Base-by-base conservation (phyloP, 768 basidiomycete species). In the Leccinum subgranulosum region DNA sequence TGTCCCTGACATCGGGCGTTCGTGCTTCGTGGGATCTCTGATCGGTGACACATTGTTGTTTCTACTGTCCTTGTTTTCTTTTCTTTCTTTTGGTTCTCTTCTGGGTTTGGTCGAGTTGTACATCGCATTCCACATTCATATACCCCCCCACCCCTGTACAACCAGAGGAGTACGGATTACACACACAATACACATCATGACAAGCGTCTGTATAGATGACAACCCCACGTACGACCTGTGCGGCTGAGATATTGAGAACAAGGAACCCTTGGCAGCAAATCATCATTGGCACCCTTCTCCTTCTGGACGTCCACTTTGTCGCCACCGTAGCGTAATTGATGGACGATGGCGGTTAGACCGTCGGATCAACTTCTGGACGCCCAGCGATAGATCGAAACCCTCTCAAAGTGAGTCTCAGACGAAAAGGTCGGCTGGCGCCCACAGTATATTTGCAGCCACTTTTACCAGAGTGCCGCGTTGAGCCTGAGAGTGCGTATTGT, bases 11-110 rank as follows among this genome's bases (percentile, higher is more conserved):
- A 0, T 56, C 55, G 0, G 68, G 58, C 48, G 51, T 69, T 2
- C 45, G 31, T 2, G 64, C 68, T 11, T 53, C 60, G 3, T 71
- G 70, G 70, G 60, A 58, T 36, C 34, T 71, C 5, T 71, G 59
- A 62, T 50, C 11, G 11, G 19, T 6, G 31, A 49, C 34, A 31
- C 19, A 11, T 48, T 29, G 17, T 47, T 52, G 36, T 14, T 12
- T 21, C 45, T 12, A 14, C 21, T 3, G 5, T 43, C 29, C 31
- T 21, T 31, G n/a, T 49, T 14, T 28, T 31, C 31, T 2, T 19
- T 28, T 33, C 21, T 50, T 6, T 21, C 12, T n/a, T 25, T 47
- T 47, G 12, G 23, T n/a, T 47, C 11, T 12, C 5, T 19, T 43
- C 19, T 19, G 41, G 41, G 5, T 19, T 43, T 43, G 11, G 10